phyloP scores from a whole-genome alignment of 176 grass and related monocot species.

The Metroxylon sagu region DNA sequence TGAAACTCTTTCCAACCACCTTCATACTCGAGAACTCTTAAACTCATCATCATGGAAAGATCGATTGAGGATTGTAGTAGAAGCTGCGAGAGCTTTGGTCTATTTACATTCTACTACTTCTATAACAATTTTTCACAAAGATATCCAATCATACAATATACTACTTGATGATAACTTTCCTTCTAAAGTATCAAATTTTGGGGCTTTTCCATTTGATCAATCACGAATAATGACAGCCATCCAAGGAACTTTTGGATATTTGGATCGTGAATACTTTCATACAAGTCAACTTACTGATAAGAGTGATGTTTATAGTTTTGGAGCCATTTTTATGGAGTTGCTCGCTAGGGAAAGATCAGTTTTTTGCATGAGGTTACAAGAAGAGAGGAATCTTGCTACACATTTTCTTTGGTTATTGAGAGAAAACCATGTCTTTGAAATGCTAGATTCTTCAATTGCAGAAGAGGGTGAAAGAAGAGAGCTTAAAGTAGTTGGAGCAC shows the following conservation, averaged over 20 bases:
- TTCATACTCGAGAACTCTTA: background rate
- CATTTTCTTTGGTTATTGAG: background rate
- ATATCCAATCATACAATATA: constrained; percentile 42
- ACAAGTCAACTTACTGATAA: constrained; percentile 36
- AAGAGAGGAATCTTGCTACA: background rate
- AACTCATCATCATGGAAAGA: constrained; percentile 32
- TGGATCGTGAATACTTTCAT: constrained; percentile 41
- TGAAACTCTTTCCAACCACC: background rate
- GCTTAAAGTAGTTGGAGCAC: background rate
- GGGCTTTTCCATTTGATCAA: constrained; percentile 39
- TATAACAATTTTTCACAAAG: constrained; percentile 31
- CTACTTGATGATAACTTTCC: constrained; percentile 42
- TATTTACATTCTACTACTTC: constrained; percentile 36
- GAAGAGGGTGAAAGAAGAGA: background rate
- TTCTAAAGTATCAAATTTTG: constrained; percentile 50
- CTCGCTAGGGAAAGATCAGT: constrained; percentile 30
- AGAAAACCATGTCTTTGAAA: background rate
- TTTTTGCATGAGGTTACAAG: background rate
- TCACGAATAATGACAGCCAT: constrained; percentile 25
- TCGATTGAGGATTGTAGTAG: constrained; percentile 36
- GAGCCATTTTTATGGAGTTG: constrained; percentile 39
- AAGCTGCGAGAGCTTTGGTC: constrained; percentile 27
- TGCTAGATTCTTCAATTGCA: background rate
- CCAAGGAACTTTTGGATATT: constrained; percentile 43
- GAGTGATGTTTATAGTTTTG: constrained; percentile 48